Evolutionary conservation across 768 basidiomycete genomes (phyloP).

Genomic region (Amanita pallidorosea): DNA sequence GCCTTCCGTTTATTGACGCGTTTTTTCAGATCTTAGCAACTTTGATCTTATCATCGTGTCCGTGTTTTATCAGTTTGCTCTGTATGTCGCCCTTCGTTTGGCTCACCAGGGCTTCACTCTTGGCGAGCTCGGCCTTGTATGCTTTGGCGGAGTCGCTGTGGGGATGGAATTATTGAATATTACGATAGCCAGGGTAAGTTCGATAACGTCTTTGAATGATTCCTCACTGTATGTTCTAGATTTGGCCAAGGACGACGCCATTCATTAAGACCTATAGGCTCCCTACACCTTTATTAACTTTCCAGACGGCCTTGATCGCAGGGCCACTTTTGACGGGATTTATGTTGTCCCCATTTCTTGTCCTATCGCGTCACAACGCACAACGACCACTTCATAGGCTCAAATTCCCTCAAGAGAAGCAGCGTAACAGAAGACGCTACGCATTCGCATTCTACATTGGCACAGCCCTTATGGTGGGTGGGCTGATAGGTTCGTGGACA

Average conservation of each 20-base stretch:
- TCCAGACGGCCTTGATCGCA: constrained; percentile 87
- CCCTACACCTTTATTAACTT: constrained; percentile 84
- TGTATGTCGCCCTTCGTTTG: constrained; percentile 82
- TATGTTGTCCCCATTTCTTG: constrained; percentile 85
- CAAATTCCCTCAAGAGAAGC: constrained; percentile 63
- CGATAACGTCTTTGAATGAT: not conserved
- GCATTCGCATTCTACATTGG: constrained; percentile 81
- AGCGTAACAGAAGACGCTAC: constrained; percentile 69
- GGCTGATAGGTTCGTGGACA: constrained; percentile 88
- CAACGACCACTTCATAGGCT: constrained; percentile 77
- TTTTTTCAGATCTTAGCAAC: constrained; percentile 58
- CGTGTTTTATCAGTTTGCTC: constrained; percentile 81
- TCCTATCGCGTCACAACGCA: constrained; percentile 85
- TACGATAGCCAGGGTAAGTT: constrained; percentile 68
- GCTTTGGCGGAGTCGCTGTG: constrained; percentile 78
- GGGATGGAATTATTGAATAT: constrained; percentile 82
- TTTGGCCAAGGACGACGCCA: constrained; percentile 68
- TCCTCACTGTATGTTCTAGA: constrained; percentile 27
- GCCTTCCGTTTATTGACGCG: constrained; percentile 1
- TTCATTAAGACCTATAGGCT: constrained; percentile 89
- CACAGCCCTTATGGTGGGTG: constrained; percentile 63
- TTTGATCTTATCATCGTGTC: constrained; percentile 67
- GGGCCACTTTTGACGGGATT: constrained; percentile 92
- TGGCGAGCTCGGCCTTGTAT: constrained; percentile 85
- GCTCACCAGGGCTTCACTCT: constrained; percentile 94